These are phyloP conservation scores for Chlorophyllum brunneum DNA, from an alignment of 768 basidiomycete genomes.

Conservation along the genomic window DNA sequence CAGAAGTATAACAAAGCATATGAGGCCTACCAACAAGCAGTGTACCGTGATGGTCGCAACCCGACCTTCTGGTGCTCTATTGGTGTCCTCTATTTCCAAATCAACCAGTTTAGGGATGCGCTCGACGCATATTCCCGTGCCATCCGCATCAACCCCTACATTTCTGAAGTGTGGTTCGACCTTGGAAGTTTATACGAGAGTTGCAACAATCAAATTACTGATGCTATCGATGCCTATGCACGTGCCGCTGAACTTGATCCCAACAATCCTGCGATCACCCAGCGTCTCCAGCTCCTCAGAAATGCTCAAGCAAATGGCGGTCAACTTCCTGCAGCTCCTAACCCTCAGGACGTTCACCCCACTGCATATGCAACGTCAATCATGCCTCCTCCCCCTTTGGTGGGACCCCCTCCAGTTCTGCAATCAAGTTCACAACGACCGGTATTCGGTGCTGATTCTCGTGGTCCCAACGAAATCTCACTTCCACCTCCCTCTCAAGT, in stretches of 20 bases:
- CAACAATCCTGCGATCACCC: conserved; percentile 74
- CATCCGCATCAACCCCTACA: conserved; percentile 98
- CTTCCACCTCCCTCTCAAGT: conserved; percentile 60
- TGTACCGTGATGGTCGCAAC: conserved; percentile 97
- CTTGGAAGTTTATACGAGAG: conserved; percentile 95
- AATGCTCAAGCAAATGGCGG: conserved; percentile 75
- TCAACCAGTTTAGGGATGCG: conserved; percentile 98
- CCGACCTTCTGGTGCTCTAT: conserved; percentile 99
- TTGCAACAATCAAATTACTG: conserved; percentile 98
- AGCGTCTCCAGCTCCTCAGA: conserved; percentile 73
- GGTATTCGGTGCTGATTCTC: conserved; percentile 63
- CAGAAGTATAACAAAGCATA: conserved; percentile 99
- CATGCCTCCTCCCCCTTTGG: conserved; percentile 64
- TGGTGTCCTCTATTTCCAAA: conserved; percentile 98
- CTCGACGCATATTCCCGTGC: conserved; percentile 98
- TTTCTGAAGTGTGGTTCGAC: conserved; percentile 95
- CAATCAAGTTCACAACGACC: conserved; percentile 49
- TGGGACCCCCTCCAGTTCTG: conserved; percentile 63
- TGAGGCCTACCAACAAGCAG: conserved; percentile 98
- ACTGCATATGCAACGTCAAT: conserved; percentile 86
- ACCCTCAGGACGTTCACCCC: conserved; percentile 94
- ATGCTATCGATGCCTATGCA: conserved; percentile 98
- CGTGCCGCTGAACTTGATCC: conserved; percentile 94
- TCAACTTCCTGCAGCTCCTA: conserved; percentile 81
- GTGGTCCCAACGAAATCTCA: conserved; percentile 55